Percentiles rank a stretch among this genome's conserved stretches.
Evolutionary conservation across 75 land plant genomes (phyloP).

Genomic region (Selaginella tamariscina): DNA sequence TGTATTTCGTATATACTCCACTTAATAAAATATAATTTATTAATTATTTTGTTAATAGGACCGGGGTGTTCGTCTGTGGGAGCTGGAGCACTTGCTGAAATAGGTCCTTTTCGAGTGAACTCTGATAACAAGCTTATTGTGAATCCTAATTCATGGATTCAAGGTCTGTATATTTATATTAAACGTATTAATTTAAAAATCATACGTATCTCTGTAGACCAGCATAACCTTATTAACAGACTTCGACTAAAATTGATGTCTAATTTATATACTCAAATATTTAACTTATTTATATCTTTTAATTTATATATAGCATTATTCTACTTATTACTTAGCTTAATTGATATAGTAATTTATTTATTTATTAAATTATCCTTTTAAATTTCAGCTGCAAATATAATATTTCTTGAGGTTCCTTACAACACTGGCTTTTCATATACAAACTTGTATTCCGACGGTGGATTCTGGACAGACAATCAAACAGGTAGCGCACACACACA

Average conservation of each 20-base stretch:
- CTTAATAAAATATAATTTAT: neutral
- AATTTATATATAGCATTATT: no score
- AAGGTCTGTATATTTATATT: neutral
- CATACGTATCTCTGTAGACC: no score
- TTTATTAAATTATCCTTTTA: neutral
- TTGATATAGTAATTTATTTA: no score
- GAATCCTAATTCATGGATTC: neutral
- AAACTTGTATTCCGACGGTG: constrained; percentile 10
- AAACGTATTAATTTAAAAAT: neutral
- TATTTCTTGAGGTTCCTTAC: constrained; percentile 21
- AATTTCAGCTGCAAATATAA: constrained; percentile 12
- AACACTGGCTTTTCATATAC: constrained; percentile 18
- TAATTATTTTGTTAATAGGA: neutral
- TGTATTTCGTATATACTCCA: no score
- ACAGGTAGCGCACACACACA: constrained; percentile 12
- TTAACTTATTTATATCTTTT: no score
- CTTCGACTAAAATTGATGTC: no score
- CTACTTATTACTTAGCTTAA: no score
- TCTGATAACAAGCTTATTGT: neutral
- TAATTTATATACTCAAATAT: no score
- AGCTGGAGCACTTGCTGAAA: constrained; percentile 6
- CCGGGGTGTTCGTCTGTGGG: constrained; percentile 10
- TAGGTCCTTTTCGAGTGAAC: constrained; percentile 1
- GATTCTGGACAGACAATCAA: constrained; percentile 7
- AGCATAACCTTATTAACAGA: no score